These are phyloP conservation scores for Amylocystis lapponica DNA, from an alignment of 768 basidiomycete species.

Conservation along the genomic window DNA sequence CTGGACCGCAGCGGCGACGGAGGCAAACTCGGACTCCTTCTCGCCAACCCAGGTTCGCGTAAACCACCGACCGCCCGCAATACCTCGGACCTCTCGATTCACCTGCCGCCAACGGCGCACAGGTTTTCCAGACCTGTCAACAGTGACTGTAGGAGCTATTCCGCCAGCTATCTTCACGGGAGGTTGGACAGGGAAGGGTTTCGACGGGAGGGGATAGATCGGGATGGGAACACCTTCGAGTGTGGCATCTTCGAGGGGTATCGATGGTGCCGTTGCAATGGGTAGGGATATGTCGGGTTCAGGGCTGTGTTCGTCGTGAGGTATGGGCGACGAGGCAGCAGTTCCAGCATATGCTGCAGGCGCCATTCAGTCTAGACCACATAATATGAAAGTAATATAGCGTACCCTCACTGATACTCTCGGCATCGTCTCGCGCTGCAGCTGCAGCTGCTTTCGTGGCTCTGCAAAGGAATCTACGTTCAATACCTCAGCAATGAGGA, in stretches of 20 bases:
- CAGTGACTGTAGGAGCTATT: slow-evolving; percentile 58
- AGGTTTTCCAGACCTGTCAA: slow-evolving; percentile 59
- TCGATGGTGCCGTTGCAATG: slow-evolving; percentile 4
- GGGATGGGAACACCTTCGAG: slow-evolving; percentile 61
- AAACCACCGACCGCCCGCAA: slow-evolving; percentile 82
- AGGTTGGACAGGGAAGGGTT: slow-evolving; percentile 77
- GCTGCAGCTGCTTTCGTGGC: slow-evolving; percentile 11
- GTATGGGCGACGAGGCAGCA: slow-evolving; percentile 68
- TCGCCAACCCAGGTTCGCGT: slow-evolving; percentile 78
- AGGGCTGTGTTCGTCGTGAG: slow-evolving; percentile 34
- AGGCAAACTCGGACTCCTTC: slow-evolving; percentile 65
- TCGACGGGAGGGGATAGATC: slow-evolving; percentile 73
- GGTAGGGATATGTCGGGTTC: slow-evolving; percentile 20
- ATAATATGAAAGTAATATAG: slow-evolving; percentile 1
- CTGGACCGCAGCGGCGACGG: slow-evolving; percentile 12
- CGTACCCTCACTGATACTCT: slow-evolving; percentile 54
- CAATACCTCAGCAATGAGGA: slow-evolving; percentile 2
- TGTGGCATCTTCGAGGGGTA: slow-evolving; percentile 37
- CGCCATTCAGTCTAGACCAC: slow-evolving; percentile 6
- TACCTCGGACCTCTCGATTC: slow-evolving; percentile 73
- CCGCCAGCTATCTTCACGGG: slow-evolving; percentile 72
- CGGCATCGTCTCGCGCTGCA: slow-evolving; percentile 39
- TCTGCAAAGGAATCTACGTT: slow-evolving; percentile 5
- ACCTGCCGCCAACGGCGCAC: slow-evolving; percentile 71
- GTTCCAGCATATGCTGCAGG: slow-evolving; percentile 56